Evolutionary conservation across 257 asterid genomes (phyloP).

Genomic region (Paulownia fortunei): DNA sequence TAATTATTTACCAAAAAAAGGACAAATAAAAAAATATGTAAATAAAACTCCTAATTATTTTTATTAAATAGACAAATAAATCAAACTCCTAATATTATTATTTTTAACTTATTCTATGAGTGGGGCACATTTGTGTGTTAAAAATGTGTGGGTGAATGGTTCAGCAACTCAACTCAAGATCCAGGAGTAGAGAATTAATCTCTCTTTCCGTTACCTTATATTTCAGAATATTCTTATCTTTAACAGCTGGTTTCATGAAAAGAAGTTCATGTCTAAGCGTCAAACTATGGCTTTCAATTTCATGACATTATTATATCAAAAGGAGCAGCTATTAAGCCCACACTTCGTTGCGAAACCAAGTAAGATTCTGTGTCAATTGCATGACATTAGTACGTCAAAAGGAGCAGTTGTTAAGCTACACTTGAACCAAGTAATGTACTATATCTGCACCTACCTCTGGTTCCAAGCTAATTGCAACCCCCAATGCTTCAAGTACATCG

Average conservation of each 20-base stretch:
- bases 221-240: neutral
- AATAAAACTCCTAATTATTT: neutral
- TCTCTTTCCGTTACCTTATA: constrained; percentile 1
- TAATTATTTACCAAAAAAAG: neutral
- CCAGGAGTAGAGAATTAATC: neutral
- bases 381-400: neutral
- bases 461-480: constrained; percentile 76
- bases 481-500: constrained; percentile 90
- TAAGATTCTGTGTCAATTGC: neutral
- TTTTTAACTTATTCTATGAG: neutral
- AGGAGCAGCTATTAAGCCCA: neutral
- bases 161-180: constrained; percentile 2
- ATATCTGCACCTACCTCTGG: constrained; percentile 69
- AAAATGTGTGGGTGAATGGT: neutral
- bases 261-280: neutral
- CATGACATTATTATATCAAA: neutral
- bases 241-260: neutral
- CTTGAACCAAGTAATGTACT: neutral
- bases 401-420: neutral
- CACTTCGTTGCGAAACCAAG: neutral
- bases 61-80: neutral
- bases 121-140: neutral
- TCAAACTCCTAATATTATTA: neutral
- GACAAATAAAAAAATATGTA: neutral
- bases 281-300: neutral